Percentiles rank a stretch among this genome's conserved stretches.
Evolutionary conservation across 2,329 filamentous ascomycete genomes (phyloP).

Genomic region (Neospermospora avenae): DNA sequence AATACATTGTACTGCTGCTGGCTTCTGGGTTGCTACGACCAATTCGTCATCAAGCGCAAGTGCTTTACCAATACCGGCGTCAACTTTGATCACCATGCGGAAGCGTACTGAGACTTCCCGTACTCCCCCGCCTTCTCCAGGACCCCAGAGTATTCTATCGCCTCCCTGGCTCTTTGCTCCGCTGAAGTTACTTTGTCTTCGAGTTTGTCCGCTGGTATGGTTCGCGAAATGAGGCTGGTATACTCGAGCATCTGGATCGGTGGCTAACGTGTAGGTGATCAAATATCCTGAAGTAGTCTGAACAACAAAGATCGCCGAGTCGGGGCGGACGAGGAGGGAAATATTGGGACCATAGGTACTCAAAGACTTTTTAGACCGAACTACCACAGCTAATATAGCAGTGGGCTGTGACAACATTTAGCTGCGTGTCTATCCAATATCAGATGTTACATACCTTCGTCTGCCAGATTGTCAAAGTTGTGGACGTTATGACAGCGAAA

Average conservation of each 20-base stretch:
- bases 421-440: constrained; percentile 9
- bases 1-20: constrained; percentile 94
- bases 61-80: constrained; percentile 86
- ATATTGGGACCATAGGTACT: constrained; percentile 81
- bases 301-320: constrained; percentile 87
- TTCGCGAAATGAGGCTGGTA: constrained; percentile 80
- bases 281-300: constrained; percentile 83
- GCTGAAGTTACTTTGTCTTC: constrained; percentile 58
- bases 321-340: constrained; percentile 80
- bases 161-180: constrained; percentile 45
- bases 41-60: constrained; percentile 90
- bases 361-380: constrained; percentile 77
- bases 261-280: constrained; percentile 90
- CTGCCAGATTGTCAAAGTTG: constrained; percentile 93
- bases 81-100: constrained; percentile 96
- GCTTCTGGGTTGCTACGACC: constrained; percentile 85
- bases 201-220: constrained; percentile 59
- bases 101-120: constrained; percentile 88
- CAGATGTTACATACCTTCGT: constrained; percentile 65
- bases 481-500: constrained; percentile 83
- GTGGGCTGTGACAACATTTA: constrained; percentile 61
- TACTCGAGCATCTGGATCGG: constrained; percentile 75
- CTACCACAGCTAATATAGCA: constrained; percentile 79
- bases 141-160: constrained; percentile 66
- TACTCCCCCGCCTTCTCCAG: constrained; percentile 79